Conservation (phyloP, 495 filamentous ascomycete species). For the Niebla homalea region DNA sequence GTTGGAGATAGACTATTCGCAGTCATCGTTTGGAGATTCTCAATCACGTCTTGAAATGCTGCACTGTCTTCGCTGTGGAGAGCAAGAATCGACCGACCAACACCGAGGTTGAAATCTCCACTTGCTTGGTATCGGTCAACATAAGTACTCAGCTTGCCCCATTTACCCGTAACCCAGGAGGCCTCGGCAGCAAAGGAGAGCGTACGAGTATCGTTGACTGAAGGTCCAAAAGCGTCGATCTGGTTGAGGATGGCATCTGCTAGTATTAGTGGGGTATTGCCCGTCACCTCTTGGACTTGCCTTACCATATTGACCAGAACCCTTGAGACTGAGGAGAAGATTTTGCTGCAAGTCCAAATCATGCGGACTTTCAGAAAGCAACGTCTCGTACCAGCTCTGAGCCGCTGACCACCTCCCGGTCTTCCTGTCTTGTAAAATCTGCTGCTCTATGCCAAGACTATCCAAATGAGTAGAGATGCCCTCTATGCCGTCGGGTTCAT, state of each 20-base stretch:
- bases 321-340: constrained; percentile 76
- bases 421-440: constrained; percentile 81
- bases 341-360: constrained; percentile 68
- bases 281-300: background rate
- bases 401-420: constrained; percentile 95
- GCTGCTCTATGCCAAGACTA: constrained; percentile 74
- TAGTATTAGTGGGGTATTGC: constrained; percentile 1
- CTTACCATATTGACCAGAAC: constrained; percentile 80
- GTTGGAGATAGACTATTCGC: constrained; percentile 59
- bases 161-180: constrained; percentile 75
- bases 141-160: constrained; percentile 61
- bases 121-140: constrained; percentile 38
- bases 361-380: constrained; percentile 62
- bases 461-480: constrained; percentile 79
- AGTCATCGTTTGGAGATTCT: constrained; percentile 52
- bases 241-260: constrained; percentile 72
- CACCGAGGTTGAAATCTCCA: constrained; percentile 71
- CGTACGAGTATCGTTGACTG: constrained; percentile 39
- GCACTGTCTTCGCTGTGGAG: constrained; percentile 41
- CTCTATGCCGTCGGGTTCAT: constrained; percentile 93
- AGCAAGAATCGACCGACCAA: constrained; percentile 59
- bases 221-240: constrained; percentile 55
- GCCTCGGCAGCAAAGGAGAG: constrained; percentile 79
- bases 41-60: constrained; percentile 45
- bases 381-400: constrained; percentile 93